Conservation (phyloP, 352 stramenopile species). For the Chrysophaeum taylorii region DNA sequence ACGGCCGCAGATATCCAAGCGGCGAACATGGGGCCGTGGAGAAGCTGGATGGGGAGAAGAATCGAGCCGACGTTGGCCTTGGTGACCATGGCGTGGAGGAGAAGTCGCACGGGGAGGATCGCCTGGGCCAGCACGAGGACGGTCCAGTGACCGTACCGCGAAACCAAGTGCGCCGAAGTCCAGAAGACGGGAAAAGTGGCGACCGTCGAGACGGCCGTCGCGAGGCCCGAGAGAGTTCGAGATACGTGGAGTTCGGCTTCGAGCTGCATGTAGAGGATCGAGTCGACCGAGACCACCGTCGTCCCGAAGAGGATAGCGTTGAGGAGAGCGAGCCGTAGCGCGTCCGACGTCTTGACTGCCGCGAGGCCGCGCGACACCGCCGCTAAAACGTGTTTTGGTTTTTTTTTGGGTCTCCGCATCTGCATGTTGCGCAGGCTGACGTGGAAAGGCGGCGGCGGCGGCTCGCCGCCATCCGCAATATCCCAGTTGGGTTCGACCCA, state of each 20-base stretch:
- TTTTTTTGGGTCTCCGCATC: not conserved
- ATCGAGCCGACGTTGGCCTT: not conserved
- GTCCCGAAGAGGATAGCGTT: not conserved
- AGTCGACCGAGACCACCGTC: not conserved
- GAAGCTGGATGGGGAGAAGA: not conserved
- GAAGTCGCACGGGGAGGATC: not conserved
- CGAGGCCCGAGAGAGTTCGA: not conserved
- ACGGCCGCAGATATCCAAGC: slow-evolving; percentile 3
- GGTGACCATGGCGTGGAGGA: not conserved
- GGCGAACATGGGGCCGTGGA: slow-evolving; percentile 13
- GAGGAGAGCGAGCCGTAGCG: not conserved
- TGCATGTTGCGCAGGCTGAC: too few relatives aligned
- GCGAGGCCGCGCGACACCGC: not conserved
- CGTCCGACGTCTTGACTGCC: not conserved
- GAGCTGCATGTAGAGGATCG: slow-evolving; percentile 14
- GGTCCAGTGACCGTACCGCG: not conserved
- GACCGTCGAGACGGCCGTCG: not conserved
- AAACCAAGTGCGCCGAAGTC: not conserved
- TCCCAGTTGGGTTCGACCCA: not conserved
- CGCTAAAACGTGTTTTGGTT: not conserved
- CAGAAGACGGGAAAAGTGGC: slow-evolving; percentile 12
- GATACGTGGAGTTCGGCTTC: not conserved
- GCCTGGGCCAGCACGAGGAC: not conserved
- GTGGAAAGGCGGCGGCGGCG: too few relatives aligned
- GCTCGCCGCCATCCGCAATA: too few relatives aligned